Percentiles rank a stretch among this genome's conserved stretches.
Conservation (phyloP, 192 early-diverging fungal genomes). For the Coemansia sp. region DNA sequence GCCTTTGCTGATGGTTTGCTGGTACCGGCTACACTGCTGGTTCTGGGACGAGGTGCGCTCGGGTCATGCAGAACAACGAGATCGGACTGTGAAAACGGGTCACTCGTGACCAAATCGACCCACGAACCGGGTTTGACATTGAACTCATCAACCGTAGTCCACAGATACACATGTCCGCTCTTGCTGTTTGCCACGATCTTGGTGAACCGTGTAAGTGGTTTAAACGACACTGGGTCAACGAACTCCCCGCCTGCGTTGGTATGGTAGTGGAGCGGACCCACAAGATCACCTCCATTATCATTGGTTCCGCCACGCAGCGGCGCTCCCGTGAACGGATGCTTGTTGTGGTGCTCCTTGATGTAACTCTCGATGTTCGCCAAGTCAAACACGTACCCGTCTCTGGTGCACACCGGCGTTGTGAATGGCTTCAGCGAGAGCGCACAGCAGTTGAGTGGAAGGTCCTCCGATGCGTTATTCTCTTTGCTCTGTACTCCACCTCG, state of each 20-base stretch:
- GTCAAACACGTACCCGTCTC: slow-evolving; percentile 89
- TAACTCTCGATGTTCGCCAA: slow-evolving; percentile 81
- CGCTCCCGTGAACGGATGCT: slow-evolving; percentile 83
- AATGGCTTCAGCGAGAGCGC: slow-evolving; percentile 90
- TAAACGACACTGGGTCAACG: slow-evolving; percentile 89
- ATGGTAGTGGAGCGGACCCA: slow-evolving; percentile 72
- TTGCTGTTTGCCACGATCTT: slow-evolving; percentile 86
- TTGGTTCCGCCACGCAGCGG: slow-evolving; percentile 51
- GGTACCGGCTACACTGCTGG: neutral
- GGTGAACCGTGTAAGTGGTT: slow-evolving; percentile 78
- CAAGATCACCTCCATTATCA: slow-evolving; percentile 61
- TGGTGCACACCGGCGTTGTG: slow-evolving; percentile 80
- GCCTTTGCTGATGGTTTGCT: neutral
- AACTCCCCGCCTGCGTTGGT: slow-evolving; percentile 81
- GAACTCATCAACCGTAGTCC: slow-evolving; percentile 81
- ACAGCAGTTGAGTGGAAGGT: slow-evolving; percentile 82
- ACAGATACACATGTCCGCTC: slow-evolving; percentile 87
- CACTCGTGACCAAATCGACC: slow-evolving; percentile 85
- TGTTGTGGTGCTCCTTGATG: slow-evolving; percentile 71
- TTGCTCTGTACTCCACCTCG: slow-evolving; percentile 57
- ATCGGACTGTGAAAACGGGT: slow-evolving; percentile 83
- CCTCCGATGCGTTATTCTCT: slow-evolving; percentile 61
- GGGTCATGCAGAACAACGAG: slow-evolving; percentile 85
- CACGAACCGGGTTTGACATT: slow-evolving; percentile 85
- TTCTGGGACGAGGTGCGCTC: slow-evolving; percentile 3